Conservation (phyloP, 306 rosid species). For the Casuarina glauca region DNA sequence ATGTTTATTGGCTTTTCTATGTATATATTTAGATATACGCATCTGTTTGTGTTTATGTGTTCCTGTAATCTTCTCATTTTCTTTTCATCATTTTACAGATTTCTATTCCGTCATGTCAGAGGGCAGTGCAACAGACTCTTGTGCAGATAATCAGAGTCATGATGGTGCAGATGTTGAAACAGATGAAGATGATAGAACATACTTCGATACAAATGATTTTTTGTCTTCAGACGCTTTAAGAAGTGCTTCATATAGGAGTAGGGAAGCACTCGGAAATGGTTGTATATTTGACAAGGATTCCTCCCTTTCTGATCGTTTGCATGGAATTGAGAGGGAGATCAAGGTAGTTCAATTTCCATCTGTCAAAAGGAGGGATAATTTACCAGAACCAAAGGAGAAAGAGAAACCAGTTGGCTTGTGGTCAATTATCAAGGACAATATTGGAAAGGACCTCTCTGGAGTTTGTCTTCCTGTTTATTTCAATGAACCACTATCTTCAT, state of each 20-base stretch:
- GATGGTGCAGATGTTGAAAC: constrained; percentile 91
- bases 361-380: constrained; percentile 83
- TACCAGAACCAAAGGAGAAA: constrained; percentile 95
- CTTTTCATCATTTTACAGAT: constrained; percentile 53
- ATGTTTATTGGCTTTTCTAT: no score
- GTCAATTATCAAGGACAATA: constrained; percentile 98
- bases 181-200: constrained; percentile 86
- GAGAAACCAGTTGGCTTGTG: constrained; percentile 91
- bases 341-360: constrained; percentile 62
- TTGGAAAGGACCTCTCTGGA: constrained; percentile 98
- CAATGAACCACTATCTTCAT: constrained; percentile 94
- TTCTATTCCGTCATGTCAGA: constrained; percentile 95
- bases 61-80: constrained; percentile 24
- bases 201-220: constrained; percentile 73
- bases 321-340: constrained; percentile 63
- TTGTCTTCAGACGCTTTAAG: constrained; percentile 77
- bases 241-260: constrained; percentile 88
- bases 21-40: no score
- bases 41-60: no score
- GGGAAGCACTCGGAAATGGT: constrained; percentile 70
- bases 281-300: constrained; percentile 60
- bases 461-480: constrained; percentile 99
- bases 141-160: constrained; percentile 91
- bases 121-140: constrained; percentile 88
- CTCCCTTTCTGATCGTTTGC: constrained; percentile 57